Base-by-base conservation (phyloP, 345 rosid species). In the Salix caprea region DNA sequence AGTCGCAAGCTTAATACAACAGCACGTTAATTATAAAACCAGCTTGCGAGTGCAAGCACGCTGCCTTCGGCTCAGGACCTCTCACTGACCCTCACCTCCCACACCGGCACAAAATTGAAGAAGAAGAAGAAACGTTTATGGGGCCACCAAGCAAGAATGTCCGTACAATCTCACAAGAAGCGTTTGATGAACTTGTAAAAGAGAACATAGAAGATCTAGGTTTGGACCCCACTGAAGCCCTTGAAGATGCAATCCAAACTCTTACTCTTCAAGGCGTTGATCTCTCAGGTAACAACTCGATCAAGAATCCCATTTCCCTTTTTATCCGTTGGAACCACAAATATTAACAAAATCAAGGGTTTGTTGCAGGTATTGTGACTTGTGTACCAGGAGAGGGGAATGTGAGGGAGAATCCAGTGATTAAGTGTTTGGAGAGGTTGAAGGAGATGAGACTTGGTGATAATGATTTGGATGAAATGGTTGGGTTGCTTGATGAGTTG, bases 221-320 rank as follows among this genome's bases (percentile, higher is more conserved):
- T 1, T 93, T 96, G 97, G 98, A 92, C 23, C 96, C 98, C 67
- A 32, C 88, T 70, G 97, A 96, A 78, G 94, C 98, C 54, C 94
- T 96, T 32, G 83, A 92, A 78, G 99, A 96, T 82, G 98, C 98
- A 82, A 82, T 93, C 70, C 74, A 90, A 18, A 84, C 99, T 26
- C 96, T 96, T 74, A 73, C 91, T 58, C 93, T 92, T 71, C 97
- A 93, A 86, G 93, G 93, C 89, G 99, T 92, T 77, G 94, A 91
- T 93, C 94, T 96, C 84, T 89, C 94, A 4, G 98, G 97, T 91
- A 54, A 26, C 7, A 5, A 9, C 71, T 30, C 37, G 12, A 16
- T 32, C 23, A 32, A 21, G 10, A 48, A 7, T 42, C 3, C 13
- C 23, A 8, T n/a, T 4, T 4, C 61, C 32, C 40, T 61, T 4